These are phyloP conservation scores for Rhodotorula sp. DNA, from an alignment of 1,284 basidiomycete genomes.

Conservation along the genomic window DNA sequence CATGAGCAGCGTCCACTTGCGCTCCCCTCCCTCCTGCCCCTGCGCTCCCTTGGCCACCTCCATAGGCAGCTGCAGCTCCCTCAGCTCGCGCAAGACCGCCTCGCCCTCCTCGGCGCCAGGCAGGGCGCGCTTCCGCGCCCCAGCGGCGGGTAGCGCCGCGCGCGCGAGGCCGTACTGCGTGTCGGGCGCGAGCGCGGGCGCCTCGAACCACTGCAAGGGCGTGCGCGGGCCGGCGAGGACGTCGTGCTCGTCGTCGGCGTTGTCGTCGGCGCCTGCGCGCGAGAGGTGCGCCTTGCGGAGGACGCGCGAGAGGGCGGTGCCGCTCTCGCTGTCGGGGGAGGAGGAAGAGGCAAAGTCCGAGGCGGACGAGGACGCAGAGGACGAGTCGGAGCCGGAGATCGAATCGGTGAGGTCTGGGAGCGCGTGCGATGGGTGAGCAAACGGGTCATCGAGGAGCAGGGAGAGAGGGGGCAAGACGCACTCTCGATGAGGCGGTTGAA, in stretches of 20 bases:
- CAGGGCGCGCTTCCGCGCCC: constrained; percentile 49
- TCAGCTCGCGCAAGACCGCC: constrained; percentile 57
- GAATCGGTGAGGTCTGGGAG: constrained; percentile 75
- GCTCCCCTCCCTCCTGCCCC: constrained; percentile 58
- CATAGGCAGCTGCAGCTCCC: constrained; percentile 63
- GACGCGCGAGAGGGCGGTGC: constrained; percentile 59
- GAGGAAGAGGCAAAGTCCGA: constrained; percentile 9
- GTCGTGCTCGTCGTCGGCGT: constrained; percentile 49
- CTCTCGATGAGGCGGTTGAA: constrained; percentile 79
- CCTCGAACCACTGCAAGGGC: constrained; percentile 86
- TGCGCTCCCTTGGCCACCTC: background rate
- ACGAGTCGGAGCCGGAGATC: constrained; percentile 79
- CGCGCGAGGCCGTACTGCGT: constrained; percentile 91
- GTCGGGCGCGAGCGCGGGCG: constrained; percentile 48
- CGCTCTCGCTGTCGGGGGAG: background rate
- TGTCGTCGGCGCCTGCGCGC: constrained; percentile 47
- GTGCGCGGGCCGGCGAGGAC: constrained; percentile 61
- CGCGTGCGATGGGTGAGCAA: background rate
- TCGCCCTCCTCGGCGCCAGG: constrained; percentile 43
- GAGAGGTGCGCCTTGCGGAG: constrained; percentile 60
- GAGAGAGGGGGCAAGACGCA: constrained; percentile 50
- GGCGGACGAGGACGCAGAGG: constrained; percentile 58
- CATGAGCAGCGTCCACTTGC: constrained; percentile 93
- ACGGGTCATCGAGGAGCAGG: too few species aligned
- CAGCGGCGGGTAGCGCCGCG: constrained; percentile 63